These are phyloP conservation scores for Scedosporium aurantiacum DNA, from an alignment of 2,329 filamentous ascomycete species.

Conservation along the genomic window DNA sequence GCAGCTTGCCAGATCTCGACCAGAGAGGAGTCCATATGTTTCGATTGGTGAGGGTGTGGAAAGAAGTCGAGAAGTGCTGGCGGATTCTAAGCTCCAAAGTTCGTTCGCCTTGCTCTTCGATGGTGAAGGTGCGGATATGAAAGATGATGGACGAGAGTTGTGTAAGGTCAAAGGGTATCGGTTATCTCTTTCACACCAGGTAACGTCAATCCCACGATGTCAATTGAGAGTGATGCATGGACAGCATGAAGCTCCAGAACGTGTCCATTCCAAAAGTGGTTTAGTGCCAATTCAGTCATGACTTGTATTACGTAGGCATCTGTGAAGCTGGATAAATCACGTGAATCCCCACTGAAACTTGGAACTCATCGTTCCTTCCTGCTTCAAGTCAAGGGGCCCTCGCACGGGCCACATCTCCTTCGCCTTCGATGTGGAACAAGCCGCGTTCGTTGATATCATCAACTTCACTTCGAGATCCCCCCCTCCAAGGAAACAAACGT, in stretches of 20 bases:
- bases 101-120: background rate
- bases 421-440: background rate
- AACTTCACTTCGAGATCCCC: background rate
- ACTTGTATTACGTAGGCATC: background rate
- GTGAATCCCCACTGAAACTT: background rate
- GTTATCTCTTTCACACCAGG: background rate
- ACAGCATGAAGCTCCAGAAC: conserved; percentile 1
- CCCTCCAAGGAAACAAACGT: background rate
- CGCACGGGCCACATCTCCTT: background rate
- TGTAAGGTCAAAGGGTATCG: background rate
- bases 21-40: conserved; percentile 67
- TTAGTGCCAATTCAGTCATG: background rate
- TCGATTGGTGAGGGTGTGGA: background rate
- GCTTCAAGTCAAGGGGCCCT: too few species aligned
- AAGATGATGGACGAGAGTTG: background rate
- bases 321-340: background rate
- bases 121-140: background rate
- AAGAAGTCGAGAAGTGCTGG: conserved; percentile 5
- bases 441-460: background rate
- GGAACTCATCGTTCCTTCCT: too few species aligned
- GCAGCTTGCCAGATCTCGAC: conserved; percentile 90
- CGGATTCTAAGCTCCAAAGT: too few species aligned
- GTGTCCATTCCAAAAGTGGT: conserved; percentile 5
- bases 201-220: background rate
- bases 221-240: background rate